Percentiles rank a stretch among this genome's conserved stretches.
These are phyloP conservation scores for Apophysomyces ossiformis DNA, from an alignment of 371 early-diverging fungal species.

Conservation along the genomic window DNA sequence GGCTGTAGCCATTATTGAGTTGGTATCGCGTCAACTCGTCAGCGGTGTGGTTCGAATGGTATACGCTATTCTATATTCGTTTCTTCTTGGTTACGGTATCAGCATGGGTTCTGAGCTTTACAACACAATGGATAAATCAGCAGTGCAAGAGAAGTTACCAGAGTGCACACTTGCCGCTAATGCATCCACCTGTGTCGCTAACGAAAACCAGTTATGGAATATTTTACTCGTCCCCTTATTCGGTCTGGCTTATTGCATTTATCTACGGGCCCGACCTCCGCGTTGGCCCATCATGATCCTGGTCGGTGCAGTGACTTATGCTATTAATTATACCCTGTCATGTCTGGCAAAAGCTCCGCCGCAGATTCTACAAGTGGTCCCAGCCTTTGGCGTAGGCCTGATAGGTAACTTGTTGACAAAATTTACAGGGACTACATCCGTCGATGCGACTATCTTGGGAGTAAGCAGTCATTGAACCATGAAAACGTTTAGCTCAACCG, in stretches of 20 bases:
- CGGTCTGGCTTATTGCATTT: constrained; percentile 49
- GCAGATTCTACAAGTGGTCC: constrained; percentile 53
- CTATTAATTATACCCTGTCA: constrained; percentile 37
- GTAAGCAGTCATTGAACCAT: constrained; percentile 28
- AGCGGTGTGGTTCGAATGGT: constrained; percentile 86
- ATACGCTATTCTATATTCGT: constrained; percentile 77
- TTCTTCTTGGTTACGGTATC: constrained; percentile 81
- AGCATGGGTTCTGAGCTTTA: constrained; percentile 68
- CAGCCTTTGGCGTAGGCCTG: constrained; percentile 60
- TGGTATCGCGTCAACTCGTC: constrained; percentile 85
- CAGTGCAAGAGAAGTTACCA: constrained; percentile 15
- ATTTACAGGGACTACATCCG: constrained; percentile 57
- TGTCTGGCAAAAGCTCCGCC: constrained; percentile 52
- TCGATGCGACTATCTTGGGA: constrained; percentile 59
- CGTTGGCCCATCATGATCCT: constrained; percentile 47
- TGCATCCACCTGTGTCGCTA: constrained; percentile 33
- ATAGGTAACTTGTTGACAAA: constrained; percentile 58
- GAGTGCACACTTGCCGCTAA: constrained; percentile 23
- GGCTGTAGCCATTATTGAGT: constrained; percentile 78
- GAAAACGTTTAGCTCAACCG: not conserved
- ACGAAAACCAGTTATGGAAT: constrained; percentile 34
- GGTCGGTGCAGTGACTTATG: constrained; percentile 41
- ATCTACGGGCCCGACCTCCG: constrained; percentile 41
- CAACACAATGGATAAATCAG: constrained; percentile 37
- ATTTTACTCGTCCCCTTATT: constrained; percentile 47